A percentile compares a stretch with the other conserved stretches of the same genome.
Conservation (phyloP, 1,284 basidiomycete species). For the Cronartium quercuum region DNA sequence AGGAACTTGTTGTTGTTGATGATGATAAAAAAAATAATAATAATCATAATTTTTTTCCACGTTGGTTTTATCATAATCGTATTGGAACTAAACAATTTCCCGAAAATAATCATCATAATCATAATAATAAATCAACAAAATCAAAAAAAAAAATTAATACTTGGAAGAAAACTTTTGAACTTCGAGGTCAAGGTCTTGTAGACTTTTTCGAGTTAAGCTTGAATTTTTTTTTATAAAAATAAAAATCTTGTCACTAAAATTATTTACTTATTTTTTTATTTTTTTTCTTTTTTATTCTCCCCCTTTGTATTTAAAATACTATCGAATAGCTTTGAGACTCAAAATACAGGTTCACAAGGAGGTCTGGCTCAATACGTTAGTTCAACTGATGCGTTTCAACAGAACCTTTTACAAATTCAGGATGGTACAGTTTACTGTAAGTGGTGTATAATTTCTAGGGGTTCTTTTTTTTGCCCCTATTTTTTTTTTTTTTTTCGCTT, state of each 20-base stretch:
- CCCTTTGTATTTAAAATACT: background rate
- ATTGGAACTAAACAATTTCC: background rate
- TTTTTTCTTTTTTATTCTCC: background rate
- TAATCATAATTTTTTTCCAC: no score
- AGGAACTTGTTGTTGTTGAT: no score
- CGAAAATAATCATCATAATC: background rate
- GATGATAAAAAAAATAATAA: no score
- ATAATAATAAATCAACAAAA: no score
- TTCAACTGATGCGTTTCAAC: background rate
- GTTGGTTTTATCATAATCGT: background rate
- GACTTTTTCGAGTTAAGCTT: conserved; percentile 2
- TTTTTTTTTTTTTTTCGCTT: background rate
- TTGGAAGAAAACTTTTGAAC: background rate
- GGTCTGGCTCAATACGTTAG: conserved; percentile 9
- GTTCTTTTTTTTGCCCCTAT: background rate
- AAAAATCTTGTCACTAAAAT: no score
- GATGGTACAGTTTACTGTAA: background rate
- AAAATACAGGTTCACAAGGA: background rate
- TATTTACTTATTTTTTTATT: no score
- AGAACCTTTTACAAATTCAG: background rate
- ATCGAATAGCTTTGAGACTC: background rate
- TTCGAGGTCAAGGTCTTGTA: background rate
- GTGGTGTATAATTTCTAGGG: background rate
- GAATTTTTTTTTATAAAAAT: no score
- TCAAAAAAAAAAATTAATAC: background rate